Evolutionary conservation across 1,139 yeast genomes (phyloP).

Genomic region (Debaryomycetaceae sp.): DNA sequence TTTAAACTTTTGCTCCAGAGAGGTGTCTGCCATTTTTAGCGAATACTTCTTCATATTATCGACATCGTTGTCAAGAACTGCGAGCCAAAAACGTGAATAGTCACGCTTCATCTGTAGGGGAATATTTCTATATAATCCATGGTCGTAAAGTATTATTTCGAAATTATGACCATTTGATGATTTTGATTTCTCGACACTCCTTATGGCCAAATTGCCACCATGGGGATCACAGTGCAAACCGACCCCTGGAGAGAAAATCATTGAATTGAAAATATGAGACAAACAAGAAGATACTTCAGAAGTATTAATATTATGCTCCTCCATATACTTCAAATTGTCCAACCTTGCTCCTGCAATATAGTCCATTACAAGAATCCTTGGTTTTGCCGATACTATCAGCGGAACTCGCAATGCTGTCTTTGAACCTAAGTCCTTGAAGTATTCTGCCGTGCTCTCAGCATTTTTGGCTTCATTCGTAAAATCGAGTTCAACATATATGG

Average conservation of each 20-base stretch:
- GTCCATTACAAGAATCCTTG: constrained; percentile 85
- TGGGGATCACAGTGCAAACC: constrained; percentile 98
- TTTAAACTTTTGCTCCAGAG: constrained; percentile 69
- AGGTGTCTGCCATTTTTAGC: constrained; percentile 73
- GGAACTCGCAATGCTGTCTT: constrained; percentile 83
- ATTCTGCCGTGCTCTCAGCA: constrained; percentile 63
- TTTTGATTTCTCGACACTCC: constrained; percentile 33
- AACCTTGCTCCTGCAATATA: constrained; percentile 77
- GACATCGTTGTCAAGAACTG: constrained; percentile 69
- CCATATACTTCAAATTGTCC: constrained; percentile 68
- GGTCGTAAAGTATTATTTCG: constrained; percentile 90
- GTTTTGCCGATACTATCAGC: constrained; percentile 58
- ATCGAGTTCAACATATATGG: constrained; percentile 85
- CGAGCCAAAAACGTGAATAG: constrained; percentile 91
- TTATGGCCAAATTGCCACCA: constrained; percentile 90
- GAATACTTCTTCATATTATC: constrained; percentile 71
- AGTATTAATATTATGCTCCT: constrained; percentile 61
- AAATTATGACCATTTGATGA: constrained; percentile 62
- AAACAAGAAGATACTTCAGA: constrained; percentile 80
- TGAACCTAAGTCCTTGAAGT: constrained; percentile 54
- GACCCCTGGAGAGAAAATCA: constrained; percentile 92
- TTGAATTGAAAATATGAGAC: constrained; percentile 85
- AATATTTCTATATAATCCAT: constrained; percentile 87
- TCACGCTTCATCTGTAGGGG: constrained; percentile 73
- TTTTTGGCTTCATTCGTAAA: constrained; percentile 84